A percentile compares a stretch with the other conserved stretches of the same genome.
Evolutionary conservation across 345 rosid genomes (phyloP).

Genomic region (Brassica carinata): DNA sequence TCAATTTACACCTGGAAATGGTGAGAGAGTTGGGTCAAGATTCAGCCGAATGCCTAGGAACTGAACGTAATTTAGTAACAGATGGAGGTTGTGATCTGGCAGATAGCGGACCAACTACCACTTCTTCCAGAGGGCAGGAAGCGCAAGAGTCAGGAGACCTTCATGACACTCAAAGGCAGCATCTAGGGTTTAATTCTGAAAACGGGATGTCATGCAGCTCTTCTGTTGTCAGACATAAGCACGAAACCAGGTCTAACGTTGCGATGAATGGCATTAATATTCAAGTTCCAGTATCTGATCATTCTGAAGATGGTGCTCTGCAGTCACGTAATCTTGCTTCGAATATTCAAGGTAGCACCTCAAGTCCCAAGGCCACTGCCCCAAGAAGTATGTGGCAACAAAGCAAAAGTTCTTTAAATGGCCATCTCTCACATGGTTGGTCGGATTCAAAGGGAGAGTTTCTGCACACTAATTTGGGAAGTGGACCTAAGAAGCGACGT

Average conservation of each 20-base stretch:
- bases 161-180: constrained; percentile 42
- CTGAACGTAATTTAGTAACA: constrained; percentile 38
- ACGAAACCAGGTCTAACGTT: constrained; percentile 40
- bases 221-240: constrained; percentile 42
- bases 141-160: constrained; percentile 39
- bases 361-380: constrained; percentile 86
- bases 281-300: constrained; percentile 60
- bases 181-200: constrained; percentile 41
- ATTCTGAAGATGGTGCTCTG: constrained; percentile 43
- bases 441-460: constrained; percentile 65
- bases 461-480: constrained; percentile 61
- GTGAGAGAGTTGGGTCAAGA: constrained; percentile 60
- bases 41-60: constrained; percentile 42
- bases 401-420: constrained; percentile 60
- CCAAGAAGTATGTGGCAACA: constrained; percentile 82
- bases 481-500: constrained; percentile 85
- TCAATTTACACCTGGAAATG: constrained; percentile 67
- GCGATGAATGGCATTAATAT: constrained; percentile 48
- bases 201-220: constrained; percentile 32
- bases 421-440: constrained; percentile 66
- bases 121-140: constrained; percentile 39
- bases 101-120: constrained; percentile 35
- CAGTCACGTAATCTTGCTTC: constrained; percentile 55
- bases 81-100: constrained; percentile 39
- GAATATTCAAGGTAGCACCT: constrained; percentile 61